These are phyloP conservation scores for Vinca minor DNA, from an alignment of 257 asterid species.

Conservation along the genomic window DNA sequence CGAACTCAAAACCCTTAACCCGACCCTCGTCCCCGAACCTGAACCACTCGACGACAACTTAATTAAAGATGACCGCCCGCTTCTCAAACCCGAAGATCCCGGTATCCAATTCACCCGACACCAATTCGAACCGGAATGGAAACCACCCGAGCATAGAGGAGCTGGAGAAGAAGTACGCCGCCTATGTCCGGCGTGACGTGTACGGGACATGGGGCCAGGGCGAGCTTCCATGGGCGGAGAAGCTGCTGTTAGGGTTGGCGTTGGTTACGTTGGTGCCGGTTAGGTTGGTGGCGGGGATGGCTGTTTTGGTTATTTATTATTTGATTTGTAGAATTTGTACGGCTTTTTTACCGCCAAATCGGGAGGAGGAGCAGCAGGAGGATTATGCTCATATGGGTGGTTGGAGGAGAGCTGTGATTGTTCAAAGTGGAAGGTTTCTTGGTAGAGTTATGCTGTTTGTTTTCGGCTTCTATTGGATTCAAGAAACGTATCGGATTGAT, in stretches of 20 bases:
- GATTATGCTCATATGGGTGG: slow-evolving; percentile 88
- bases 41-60: slow-evolving; percentile 23
- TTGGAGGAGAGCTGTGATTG: slow-evolving; percentile 71
- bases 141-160: slow-evolving; percentile 44
- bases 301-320: slow-evolving; percentile 55
- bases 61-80: slow-evolving; percentile 50
- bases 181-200: slow-evolving; percentile 60
- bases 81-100: slow-evolving; percentile 55
- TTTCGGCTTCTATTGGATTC: slow-evolving; percentile 77
- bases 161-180: slow-evolving; percentile 62
- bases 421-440: slow-evolving; percentile 51
- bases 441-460: slow-evolving; percentile 61
- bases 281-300: slow-evolving; percentile 41
- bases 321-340: slow-evolving; percentile 74
- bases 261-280: slow-evolving; percentile 57
- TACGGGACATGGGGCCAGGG: slow-evolving; percentile 79
- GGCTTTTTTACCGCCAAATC: slow-evolving; percentile 48
- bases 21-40: slow-evolving; percentile 15
- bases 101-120: slow-evolving; percentile 2
- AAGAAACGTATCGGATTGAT: slow-evolving; percentile 21
- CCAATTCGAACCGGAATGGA: slow-evolving; percentile 11
- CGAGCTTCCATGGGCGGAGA: slow-evolving; percentile 50
- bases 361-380: slow-evolving; percentile 86
- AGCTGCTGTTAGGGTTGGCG: slow-evolving; percentile 47
- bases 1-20: slow-evolving; percentile 47